phyloP scores from a whole-genome alignment of 2,329 filamentous ascomycete genomes.

The Pseudovirgaria hyperparasitica region DNA sequence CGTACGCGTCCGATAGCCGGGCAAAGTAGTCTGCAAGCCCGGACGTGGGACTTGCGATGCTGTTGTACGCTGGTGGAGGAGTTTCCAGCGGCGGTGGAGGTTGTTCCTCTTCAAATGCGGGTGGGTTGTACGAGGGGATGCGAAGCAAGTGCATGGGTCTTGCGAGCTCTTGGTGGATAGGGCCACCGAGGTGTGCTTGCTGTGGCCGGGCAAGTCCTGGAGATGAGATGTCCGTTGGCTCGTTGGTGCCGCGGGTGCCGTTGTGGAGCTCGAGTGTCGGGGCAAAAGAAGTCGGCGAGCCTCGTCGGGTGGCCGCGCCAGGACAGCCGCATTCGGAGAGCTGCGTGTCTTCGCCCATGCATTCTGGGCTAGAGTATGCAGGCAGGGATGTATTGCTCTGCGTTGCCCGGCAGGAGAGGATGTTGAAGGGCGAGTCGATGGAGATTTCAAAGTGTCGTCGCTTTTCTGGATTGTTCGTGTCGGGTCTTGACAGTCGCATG shows the following conservation, averaged over 20 bases:
- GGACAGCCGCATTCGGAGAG: conserved; percentile 51
- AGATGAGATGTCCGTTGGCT: conserved; percentile 17
- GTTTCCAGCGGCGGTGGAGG: conserved; percentile 63
- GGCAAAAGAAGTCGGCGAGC: conserved; percentile 34
- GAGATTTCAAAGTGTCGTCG: conserved; percentile 90
- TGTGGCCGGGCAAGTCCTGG: conserved; percentile 39
- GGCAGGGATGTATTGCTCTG: conserved; percentile 79
- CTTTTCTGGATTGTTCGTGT: conserved; percentile 64
- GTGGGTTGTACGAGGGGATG: conserved; percentile 75
- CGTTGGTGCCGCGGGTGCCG: conserved; percentile 16
- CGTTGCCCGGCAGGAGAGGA: conserved; percentile 85
- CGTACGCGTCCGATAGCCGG: conserved; percentile 53
- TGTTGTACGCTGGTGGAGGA: conserved; percentile 75
- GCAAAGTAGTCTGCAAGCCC: conserved; percentile 78
- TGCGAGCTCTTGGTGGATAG: conserved; percentile 33
- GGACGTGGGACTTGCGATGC: conserved; percentile 58
- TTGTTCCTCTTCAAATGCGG: conserved; percentile 70
- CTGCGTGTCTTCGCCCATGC: conserved; percentile 15
- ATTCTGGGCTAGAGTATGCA: conserved; percentile 54
- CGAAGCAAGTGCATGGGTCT: conserved; percentile 77
- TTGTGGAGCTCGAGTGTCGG: conserved; percentile 48
- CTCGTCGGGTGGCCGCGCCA: conserved; percentile 43
- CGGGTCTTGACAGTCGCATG: conserved; percentile 77
- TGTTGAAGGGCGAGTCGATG: conserved; percentile 89
- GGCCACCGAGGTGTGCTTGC: conserved; percentile 31